Conservation (phyloP, 1,284 basidiomycete species). For the Leucoagaricus sp. region DNA sequence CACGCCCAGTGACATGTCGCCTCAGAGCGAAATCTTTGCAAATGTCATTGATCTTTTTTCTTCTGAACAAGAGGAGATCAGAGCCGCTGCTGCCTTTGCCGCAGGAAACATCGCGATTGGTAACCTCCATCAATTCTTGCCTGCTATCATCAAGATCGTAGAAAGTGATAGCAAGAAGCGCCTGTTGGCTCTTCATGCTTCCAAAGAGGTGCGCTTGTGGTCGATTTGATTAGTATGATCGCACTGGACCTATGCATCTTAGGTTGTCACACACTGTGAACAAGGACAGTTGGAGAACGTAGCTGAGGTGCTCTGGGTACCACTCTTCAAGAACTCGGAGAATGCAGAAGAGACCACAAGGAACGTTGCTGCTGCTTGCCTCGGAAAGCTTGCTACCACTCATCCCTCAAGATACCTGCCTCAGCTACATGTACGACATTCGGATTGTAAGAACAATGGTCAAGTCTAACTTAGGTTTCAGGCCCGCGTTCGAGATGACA, state of each 20-base stretch:
- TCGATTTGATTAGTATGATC: background rate
- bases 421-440: conserved; percentile 76
- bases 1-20: conserved; percentile 73
- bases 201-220: conserved; percentile 75
- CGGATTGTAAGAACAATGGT: background rate
- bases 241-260: background rate
- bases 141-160: conserved; percentile 82
- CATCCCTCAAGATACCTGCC: conserved; percentile 89
- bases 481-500: conserved; percentile 69
- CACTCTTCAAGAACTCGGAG: conserved; percentile 85
- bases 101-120: conserved; percentile 97
- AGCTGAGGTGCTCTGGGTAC: conserved; percentile 88
- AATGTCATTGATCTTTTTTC: conserved; percentile 75
- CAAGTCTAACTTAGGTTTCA: conserved; percentile 25
- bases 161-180: conserved; percentile 78
- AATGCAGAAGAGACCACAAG: conserved; percentile 88
- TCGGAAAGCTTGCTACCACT: conserved; percentile 92
- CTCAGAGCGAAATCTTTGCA: conserved; percentile 74
- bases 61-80: conserved; percentile 79
- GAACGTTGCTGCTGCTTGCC: conserved; percentile 94
- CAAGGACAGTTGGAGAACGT: conserved; percentile 81
- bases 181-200: conserved; percentile 84
- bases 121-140: conserved; percentile 83
- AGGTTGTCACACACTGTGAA: conserved; percentile 92
- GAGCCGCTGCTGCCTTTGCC: conserved; percentile 89